Evolutionary conservation across 1,139 yeast species (phyloP).

Genomic region (Candida labiduridarum): DNA sequence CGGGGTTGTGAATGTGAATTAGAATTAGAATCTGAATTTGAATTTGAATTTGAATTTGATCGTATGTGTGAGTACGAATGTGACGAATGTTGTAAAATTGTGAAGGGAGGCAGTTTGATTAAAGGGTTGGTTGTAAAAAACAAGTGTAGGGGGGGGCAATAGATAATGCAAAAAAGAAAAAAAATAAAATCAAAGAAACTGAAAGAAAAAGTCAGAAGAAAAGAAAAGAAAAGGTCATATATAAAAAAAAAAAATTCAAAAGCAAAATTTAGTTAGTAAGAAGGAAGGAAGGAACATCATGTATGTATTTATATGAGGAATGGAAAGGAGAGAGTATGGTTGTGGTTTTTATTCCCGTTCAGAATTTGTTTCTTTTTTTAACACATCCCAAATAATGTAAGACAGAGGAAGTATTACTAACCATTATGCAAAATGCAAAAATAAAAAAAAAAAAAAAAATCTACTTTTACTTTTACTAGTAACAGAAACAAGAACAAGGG

Average conservation of each 20-base stretch:
- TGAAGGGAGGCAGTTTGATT: neutral
- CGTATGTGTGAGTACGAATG: neutral
- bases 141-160: neutral
- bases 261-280: neutral
- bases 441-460: neutral
- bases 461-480: neutral
- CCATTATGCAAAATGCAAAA: slow-evolving; percentile 1
- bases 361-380: neutral
- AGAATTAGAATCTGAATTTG: neutral
- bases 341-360: neutral
- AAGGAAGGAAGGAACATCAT: neutral
- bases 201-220: neutral
- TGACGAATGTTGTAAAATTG: neutral
- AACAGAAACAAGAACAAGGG: no score
- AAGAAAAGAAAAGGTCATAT: no score
- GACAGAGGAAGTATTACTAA: neutral
- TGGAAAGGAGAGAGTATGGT: neutral
- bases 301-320: neutral
- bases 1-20: neutral
- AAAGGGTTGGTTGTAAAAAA: neutral
- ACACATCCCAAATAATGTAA: neutral
- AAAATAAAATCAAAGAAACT: neutral
- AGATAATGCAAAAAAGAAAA: neutral
- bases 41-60: no score
- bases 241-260: no score